phyloP scores from a whole-genome alignment of 768 basidiomycete species.

The Mycena leptocephala region DNA sequence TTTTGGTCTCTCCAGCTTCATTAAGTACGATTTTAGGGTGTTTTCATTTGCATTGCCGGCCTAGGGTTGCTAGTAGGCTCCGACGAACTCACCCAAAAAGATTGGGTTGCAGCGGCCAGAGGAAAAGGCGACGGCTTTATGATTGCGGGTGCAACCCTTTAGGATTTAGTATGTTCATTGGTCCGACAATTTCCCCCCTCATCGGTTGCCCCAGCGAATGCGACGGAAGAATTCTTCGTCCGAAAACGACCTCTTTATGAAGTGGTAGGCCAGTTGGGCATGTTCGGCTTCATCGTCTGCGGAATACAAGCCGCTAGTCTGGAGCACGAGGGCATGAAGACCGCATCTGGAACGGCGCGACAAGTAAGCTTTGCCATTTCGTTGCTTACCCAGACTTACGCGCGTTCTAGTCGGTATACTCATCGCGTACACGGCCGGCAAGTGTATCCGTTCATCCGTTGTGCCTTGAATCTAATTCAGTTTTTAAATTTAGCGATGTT shows the following conservation, averaged over 20 bases:
- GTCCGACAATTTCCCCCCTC: not conserved
- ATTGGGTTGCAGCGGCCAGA: slow-evolving; percentile 74
- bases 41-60: slow-evolving; percentile 81
- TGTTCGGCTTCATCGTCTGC: slow-evolving; percentile 88
- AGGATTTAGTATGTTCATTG: slow-evolving; percentile 82
- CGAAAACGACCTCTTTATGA: slow-evolving; percentile 87
- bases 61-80: slow-evolving; percentile 87
- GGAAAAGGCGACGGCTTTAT: slow-evolving; percentile 91
- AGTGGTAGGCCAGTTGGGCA: slow-evolving; percentile 89
- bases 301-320: slow-evolving; percentile 84
- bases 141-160: slow-evolving; percentile 89
- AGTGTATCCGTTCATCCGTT: slow-evolving; percentile 27
- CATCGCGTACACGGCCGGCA: slow-evolving; percentile 57
- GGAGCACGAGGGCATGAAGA: slow-evolving; percentile 78
- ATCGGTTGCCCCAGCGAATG: slow-evolving; percentile 71
- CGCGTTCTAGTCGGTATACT: slow-evolving; percentile 59
- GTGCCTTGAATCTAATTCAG: slow-evolving; percentile 3
- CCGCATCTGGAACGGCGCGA: slow-evolving; percentile 83
- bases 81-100: slow-evolving; percentile 85
- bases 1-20: not conserved
- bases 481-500: slow-evolving; percentile 75
- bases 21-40: slow-evolving; percentile 62
- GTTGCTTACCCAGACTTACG: not conserved
- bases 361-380: slow-evolving; percentile 61
- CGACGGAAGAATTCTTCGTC: slow-evolving; percentile 92